Base-by-base conservation (phyloP, 176 grass and related monocot species). In the barley (Hordeum vulgare) region DNA sequence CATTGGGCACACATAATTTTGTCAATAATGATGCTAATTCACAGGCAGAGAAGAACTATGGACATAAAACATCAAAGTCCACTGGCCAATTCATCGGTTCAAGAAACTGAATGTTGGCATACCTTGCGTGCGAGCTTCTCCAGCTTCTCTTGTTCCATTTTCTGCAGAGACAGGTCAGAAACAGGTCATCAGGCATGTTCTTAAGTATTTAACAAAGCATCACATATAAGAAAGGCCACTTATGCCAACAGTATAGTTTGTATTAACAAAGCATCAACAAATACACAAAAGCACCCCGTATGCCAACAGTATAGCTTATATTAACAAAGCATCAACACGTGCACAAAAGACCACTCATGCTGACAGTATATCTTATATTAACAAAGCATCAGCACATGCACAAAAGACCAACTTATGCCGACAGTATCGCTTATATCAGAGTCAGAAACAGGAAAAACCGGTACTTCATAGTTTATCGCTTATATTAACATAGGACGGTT, bases 141-240 rank as follows among this genome's bases (percentile, higher is more conserved):
- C 60, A 93, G 76, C 79, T 93, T 98, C 27, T 98, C 96, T 42
- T 90, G 87, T 68, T 98, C 96, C 85, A 87, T 77, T 91, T 93
- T 93, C 96, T 98, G 89, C 86, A 89, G 40, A 49, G 28, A 73
- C 9, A 73, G 14, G 1, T 18, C 86, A 87, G 47, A 20, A 49
- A 73, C 5, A 73, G 14, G 6, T 20, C 14, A 73, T 10, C 24
- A 49, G 11, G 0, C 7, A 45, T 73, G 69, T 72, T 72, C 25
- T 11, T 4, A 71, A 39, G 31, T 14, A 25, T 40, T 40, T 71
- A 27, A 27, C 13, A 47, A 3, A 47, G 41, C 14, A 44, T 71
- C 6, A 72, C 0, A 15, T 26, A 24, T 1, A 45, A 13, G 42
- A 3, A 41, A 41, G 39, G 45, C 8, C 3, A 27, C 35, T 76